Base-by-base conservation (phyloP, 73 alveolate species). In the Paramecium sonneborni region DNA sequence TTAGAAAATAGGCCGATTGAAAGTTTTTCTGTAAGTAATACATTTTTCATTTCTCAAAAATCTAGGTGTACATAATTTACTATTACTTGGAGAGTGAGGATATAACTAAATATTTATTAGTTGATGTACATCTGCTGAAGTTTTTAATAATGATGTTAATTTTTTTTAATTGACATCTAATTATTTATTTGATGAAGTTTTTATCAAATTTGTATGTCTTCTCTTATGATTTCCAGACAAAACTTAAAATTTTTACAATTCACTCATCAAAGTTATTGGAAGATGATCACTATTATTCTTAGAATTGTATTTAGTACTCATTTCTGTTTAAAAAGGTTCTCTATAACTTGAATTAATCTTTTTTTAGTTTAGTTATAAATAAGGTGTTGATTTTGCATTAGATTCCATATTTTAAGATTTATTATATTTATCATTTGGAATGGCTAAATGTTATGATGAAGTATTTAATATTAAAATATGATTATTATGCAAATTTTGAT, bases 61-160 rank as follows among this genome's bases (percentile, higher is more conserved):
- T 62, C 84, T 62, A 30, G 84, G 84, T 52, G 68, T 52, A 52
- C 68, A 52, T 52, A 52, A 52, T 52, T 52, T 52, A 62, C 84
- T 62, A 26, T 30, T 26, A 26, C 68, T 52, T 52, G 68, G 30
- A 52, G 68, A 52, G 18, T 52, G 68, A 52, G 68, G 68, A 52
- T 1, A n/a, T 5, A 52, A 52, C 68, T 52, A 52, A 52, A 52
- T 62, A 30, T 62, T 30, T 62, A 26, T 30, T 62, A 26, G 44
- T 62, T 62, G 68, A 52, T 62, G 44, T 62, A 62, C 84, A 30
- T 62, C 84, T 62, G 84, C 24, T 12, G 84, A 62, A 12, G 84
- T 62, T 62, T 62, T 62, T 32, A 62, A 30, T 26, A 62, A 30
- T 62, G 84, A 62, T n/a, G 68, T 52, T 1, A 52, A n/a, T 21